These are phyloP conservation scores for Ogataea philodendri DNA, from an alignment of 805 yeast species.

Conservation along the genomic window DNA sequence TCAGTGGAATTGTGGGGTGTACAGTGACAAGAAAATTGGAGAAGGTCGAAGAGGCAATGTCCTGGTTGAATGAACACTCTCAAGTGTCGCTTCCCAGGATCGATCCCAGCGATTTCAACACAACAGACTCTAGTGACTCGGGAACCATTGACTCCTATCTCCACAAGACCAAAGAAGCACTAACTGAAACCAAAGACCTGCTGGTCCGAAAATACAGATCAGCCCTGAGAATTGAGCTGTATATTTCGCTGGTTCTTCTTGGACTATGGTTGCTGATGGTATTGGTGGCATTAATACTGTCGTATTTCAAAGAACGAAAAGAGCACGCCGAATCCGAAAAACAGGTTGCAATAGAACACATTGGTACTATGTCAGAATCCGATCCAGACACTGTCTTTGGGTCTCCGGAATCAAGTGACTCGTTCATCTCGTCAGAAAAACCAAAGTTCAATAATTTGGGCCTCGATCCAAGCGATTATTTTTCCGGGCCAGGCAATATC, in stretches of 20 bases:
- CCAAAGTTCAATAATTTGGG: not conserved
- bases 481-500: slow-evolving; percentile 21
- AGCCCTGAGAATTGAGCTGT: slow-evolving; percentile 44
- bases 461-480: slow-evolving; percentile 4
- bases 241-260: slow-evolving; percentile 43
- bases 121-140: slow-evolving; percentile 7
- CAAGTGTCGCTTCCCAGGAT: slow-evolving; percentile 57
- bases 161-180: slow-evolving; percentile 24
- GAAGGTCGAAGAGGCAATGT: slow-evolving; percentile 64
- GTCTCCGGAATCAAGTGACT: slow-evolving; percentile 3
- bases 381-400: not conserved
- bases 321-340: not conserved
- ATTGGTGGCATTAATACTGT: slow-evolving; percentile 17
- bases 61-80: slow-evolving; percentile 73
- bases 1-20: slow-evolving; percentile 72
- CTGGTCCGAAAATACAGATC: slow-evolving; percentile 36
- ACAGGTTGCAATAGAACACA: not conserved
- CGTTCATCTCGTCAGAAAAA: slow-evolving; percentile 4
- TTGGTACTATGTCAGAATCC: not conserved
- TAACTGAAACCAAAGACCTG: slow-evolving; percentile 26
- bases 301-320: slow-evolving; percentile 9
- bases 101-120: slow-evolving; percentile 14
- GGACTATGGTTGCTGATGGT: slow-evolving; percentile 49
- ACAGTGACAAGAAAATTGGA: slow-evolving; percentile 71
- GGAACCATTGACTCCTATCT: slow-evolving; percentile 15